Percentiles rank a stretch among this genome's conserved stretches.
Evolutionary conservation across 306 rosid genomes (phyloP).

Genomic region (Vigna unguiculata): DNA sequence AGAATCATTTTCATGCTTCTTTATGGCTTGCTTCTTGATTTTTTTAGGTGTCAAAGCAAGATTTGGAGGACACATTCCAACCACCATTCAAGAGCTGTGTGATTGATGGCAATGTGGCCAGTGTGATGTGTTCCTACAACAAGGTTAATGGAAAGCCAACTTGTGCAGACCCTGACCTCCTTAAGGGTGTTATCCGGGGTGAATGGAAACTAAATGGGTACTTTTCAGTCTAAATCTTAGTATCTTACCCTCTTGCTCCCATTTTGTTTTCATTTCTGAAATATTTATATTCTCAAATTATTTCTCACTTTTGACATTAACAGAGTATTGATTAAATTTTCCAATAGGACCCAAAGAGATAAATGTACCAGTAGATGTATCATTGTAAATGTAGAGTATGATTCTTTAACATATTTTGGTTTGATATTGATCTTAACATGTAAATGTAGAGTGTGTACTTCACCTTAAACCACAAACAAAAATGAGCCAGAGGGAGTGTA

Average conservation of each 20-base stretch:
- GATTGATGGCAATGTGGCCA: slow-evolving; percentile 94
- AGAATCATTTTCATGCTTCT: background rate
- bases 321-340: background rate
- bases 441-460: background rate
- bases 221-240: slow-evolving; percentile 16
- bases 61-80: slow-evolving; percentile 89
- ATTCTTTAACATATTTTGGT: background rate
- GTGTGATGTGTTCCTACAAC: slow-evolving; percentile 98
- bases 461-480: background rate
- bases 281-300: background rate
- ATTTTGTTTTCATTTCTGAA: background rate
- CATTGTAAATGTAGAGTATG: background rate
- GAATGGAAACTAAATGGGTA: slow-evolving; percentile 97
- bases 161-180: slow-evolving; percentile 95
- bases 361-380: background rate
- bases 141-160: slow-evolving; percentile 94
- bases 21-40: slow-evolving; percentile 31
- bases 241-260: background rate
- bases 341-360: background rate
- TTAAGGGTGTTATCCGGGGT: slow-evolving; percentile 77
- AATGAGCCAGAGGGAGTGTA: background rate
- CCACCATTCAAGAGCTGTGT: slow-evolving; percentile 99
- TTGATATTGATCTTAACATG: background rate
- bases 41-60: slow-evolving; percentile 79
- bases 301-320: background rate